phyloP scores from a whole-genome alignment of 2,329 filamentous ascomycete species.

The Colletotrichum tropicale region DNA sequence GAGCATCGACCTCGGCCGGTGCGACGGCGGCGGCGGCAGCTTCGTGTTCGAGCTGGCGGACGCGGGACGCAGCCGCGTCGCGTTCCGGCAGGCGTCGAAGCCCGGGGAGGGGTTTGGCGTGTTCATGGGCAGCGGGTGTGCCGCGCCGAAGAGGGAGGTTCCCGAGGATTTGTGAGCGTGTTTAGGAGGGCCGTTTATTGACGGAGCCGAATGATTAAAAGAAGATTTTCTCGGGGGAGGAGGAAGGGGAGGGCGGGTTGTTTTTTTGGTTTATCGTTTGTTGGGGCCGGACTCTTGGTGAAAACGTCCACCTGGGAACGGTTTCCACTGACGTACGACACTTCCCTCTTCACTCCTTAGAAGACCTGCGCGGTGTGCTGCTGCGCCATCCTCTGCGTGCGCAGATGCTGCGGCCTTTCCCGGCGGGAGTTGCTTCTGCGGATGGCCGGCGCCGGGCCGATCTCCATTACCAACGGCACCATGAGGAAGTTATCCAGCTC shows the following conservation, averaged over 20 bases:
- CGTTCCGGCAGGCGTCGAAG: slow-evolving; percentile 15
- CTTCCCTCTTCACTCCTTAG: neutral
- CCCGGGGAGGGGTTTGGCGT: slow-evolving; percentile 10
- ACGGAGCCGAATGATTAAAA: neutral
- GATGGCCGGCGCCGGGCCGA: neutral
- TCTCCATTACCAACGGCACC: slow-evolving; percentile 20
- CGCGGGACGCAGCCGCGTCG: slow-evolving; percentile 13
- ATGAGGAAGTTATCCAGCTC: slow-evolving; percentile 23
- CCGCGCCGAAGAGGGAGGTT: neutral
- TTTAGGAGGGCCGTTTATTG: neutral
- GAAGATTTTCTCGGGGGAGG: neutral
- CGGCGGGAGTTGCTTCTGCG: neutral
- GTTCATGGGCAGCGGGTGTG: slow-evolving; percentile 1
- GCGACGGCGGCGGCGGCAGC: slow-evolving; percentile 2
- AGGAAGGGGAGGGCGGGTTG: neutral
- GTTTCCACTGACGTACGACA: neutral
- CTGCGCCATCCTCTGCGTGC: neutral
- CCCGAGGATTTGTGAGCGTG: slow-evolving; percentile 6
- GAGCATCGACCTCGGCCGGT: slow-evolving; percentile 4
- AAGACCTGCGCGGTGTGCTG: neutral
- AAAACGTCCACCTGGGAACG: neutral
- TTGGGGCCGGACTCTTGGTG: neutral
- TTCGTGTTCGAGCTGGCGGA: slow-evolving; percentile 16
- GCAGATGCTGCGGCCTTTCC: neutral
- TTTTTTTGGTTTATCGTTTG: neutral